phyloP scores from a whole-genome alignment of 2,329 filamentous ascomycete genomes.

The Aspergillus fructus region DNA sequence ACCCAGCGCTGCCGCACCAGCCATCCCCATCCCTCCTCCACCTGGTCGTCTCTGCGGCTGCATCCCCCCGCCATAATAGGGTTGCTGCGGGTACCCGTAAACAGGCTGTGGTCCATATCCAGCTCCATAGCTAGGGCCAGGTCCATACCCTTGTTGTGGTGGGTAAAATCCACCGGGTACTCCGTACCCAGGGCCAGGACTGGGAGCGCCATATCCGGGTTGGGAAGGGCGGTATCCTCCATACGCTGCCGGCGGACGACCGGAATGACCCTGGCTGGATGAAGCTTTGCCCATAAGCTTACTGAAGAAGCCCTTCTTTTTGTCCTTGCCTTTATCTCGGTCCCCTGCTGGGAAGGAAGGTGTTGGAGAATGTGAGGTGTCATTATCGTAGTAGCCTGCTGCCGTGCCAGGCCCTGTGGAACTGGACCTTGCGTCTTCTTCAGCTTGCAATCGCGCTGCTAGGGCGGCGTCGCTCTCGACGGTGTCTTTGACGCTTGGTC shows the following conservation, averaged over 20 bases:
- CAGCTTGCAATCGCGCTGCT: slow-evolving; percentile 75
- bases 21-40: slow-evolving; percentile 61
- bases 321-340: slow-evolving; percentile 23
- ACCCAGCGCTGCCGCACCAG: slow-evolving; percentile 74
- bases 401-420: slow-evolving; percentile 42
- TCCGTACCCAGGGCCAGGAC: not conserved
- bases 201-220: slow-evolving; percentile 10
- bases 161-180: slow-evolving; percentile 23
- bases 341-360: slow-evolving; percentile 1
- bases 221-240: slow-evolving; percentile 15
- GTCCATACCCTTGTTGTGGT: slow-evolving; percentile 38
- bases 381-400: slow-evolving; percentile 48
- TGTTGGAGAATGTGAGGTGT: not conserved
- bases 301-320: slow-evolving; percentile 49
- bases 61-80: slow-evolving; percentile 32
- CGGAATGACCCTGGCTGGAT: slow-evolving; percentile 23
- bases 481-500: slow-evolving; percentile 19
- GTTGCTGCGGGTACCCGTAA: slow-evolving; percentile 40
- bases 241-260: slow-evolving; percentile 29
- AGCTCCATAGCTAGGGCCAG: slow-evolving; percentile 26
- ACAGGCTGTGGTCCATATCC: slow-evolving; percentile 33
- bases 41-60: slow-evolving; percentile 43
- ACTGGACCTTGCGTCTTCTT: slow-evolving; percentile 67
- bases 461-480: slow-evolving; percentile 69
- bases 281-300: slow-evolving; percentile 52